phyloP scores from a whole-genome alignment of 352 stramenopile species.

The Thalassiosira oceanica region DNA sequence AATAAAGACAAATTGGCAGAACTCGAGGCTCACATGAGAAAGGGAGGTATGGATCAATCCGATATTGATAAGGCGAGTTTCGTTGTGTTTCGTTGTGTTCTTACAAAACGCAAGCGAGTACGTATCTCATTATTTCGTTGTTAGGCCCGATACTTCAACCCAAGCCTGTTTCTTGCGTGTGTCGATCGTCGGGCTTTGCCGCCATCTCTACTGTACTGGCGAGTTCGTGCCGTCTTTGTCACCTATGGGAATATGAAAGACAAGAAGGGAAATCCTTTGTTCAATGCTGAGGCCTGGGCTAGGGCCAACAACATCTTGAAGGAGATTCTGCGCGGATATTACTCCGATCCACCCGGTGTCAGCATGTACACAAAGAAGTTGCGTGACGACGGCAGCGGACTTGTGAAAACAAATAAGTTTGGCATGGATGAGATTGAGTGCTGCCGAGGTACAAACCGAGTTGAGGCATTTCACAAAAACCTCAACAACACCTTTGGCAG shows the following conservation, averaged over 20 bases:
- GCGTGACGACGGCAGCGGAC: conserved; percentile 11
- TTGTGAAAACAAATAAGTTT: conserved; percentile 19
- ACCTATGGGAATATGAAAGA: conserved; percentile 35
- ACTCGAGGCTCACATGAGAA: conserved; percentile 15
- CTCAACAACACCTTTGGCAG: neutral
- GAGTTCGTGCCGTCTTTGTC: conserved; percentile 43
- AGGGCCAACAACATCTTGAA: conserved; percentile 51
- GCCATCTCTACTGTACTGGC: conserved; percentile 38
- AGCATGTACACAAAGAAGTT: conserved; percentile 32
- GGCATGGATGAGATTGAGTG: conserved; percentile 34
- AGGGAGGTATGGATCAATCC: conserved; percentile 19
- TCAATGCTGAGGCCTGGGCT: conserved; percentile 44
- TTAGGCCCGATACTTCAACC: conserved; percentile 49
- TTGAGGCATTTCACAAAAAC: conserved; percentile 26
- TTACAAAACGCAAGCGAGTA: no score
- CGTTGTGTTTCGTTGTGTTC: no score
- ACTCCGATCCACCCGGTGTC: conserved; percentile 47
- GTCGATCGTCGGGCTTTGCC: conserved; percentile 23
- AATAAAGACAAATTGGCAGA: conserved; percentile 29
- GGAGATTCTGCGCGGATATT: conserved; percentile 41
- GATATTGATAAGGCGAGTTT: no score
- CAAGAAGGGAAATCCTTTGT: conserved; percentile 39
- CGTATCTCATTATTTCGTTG: no score
- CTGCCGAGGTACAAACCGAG: conserved; percentile 39
- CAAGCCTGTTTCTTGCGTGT: conserved; percentile 20